Conservation (phyloP, 2,329 filamentous ascomycete genomes). For the Gremmenia infestans region DNA sequence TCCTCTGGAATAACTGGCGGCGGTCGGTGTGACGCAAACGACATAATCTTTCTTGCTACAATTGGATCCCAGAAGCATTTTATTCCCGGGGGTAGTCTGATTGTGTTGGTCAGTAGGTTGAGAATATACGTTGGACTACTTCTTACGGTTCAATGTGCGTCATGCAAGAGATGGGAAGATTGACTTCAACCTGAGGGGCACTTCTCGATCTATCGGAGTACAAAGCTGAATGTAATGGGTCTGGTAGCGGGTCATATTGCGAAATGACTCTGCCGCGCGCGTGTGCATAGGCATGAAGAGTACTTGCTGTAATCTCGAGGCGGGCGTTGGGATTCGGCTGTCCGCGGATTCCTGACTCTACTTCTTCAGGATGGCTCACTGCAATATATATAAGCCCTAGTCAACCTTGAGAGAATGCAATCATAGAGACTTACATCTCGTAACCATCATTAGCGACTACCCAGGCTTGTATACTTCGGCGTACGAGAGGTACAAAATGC, state of each 20-base stretch:
- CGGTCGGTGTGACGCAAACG: not conserved
- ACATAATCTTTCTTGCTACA: not conserved
- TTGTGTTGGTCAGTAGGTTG: not conserved
- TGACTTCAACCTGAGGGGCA: not conserved
- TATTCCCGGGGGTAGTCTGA: slow-evolving; percentile 6
- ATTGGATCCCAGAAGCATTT: slow-evolving; percentile 20
- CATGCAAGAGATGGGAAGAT: slow-evolving; percentile 1
- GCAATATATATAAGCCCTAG: no score
- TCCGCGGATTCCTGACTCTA: not conserved
- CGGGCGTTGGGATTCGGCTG: slow-evolving; percentile 4
- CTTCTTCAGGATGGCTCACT: not conserved
- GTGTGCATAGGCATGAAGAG: slow-evolving; percentile 16
- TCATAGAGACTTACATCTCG: no score
- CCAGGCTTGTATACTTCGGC: no score
- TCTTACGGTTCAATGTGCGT: slow-evolving; percentile 6
- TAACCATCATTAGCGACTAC: no score
- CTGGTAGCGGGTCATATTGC: slow-evolving; percentile 13
- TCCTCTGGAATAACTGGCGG: not conserved
- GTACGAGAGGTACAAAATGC: no score
- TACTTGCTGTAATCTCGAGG: slow-evolving; percentile 17
- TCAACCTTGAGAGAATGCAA: no score
- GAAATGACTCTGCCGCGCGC: slow-evolving; percentile 11
- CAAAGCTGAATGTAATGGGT: slow-evolving; percentile 8
- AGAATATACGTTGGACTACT: not conserved
- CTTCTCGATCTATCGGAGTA: slow-evolving; percentile 8